A percentile compares a stretch with the other conserved stretches of the same genome.
Evolutionary conservation across 805 yeast species (phyloP).

Genomic region (Saccharomyces jurei): DNA sequence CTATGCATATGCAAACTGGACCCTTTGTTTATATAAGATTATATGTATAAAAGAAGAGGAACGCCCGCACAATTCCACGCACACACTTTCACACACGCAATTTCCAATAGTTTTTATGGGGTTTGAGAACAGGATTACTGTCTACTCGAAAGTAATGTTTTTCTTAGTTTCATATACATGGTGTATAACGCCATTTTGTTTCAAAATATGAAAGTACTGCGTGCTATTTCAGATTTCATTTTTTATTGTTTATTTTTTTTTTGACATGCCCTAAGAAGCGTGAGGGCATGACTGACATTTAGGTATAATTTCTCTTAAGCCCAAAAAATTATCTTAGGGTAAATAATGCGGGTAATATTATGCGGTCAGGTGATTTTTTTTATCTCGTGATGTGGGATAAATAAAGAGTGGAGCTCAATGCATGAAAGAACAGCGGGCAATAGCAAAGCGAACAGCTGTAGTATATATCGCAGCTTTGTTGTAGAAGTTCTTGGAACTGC

Average conservation of each 20-base stretch:
- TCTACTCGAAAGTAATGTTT: neutral
- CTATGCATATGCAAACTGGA: slow-evolving; percentile 16
- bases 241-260: neutral
- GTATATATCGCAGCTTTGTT: neutral
- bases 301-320: neutral
- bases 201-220: neutral
- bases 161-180: neutral
- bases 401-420: neutral
- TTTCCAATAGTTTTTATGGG: neutral
- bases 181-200: neutral
- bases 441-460: neutral
- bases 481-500: neutral
- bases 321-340: neutral
- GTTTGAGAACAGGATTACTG: neutral
- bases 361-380: neutral
- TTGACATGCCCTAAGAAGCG: neutral
- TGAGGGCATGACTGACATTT: neutral
- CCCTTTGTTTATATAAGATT: neutral
- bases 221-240: neutral
- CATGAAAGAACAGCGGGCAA: neutral
- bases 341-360: neutral
- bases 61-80: neutral
- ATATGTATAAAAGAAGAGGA: neutral
- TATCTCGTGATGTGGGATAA: neutral
- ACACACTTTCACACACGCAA: neutral